Evolutionary conservation across 1,284 basidiomycete species (phyloP).

Genomic region (Meripilus lineatus): DNA sequence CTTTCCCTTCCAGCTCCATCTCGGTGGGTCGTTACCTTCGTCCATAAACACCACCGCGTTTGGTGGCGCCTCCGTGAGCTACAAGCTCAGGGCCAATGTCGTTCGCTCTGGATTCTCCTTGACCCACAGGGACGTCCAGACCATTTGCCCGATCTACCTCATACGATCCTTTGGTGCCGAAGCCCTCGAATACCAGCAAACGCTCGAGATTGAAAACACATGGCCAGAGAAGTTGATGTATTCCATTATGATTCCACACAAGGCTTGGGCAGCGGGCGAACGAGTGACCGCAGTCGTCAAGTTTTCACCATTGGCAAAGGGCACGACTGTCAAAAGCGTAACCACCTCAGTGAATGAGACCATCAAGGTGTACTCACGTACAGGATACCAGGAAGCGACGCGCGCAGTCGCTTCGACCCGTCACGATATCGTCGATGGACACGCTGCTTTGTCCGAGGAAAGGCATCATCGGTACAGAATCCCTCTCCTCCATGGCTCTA

Average conservation of each 20-base stretch:
- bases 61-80: slow-evolving; percentile 66
- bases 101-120: slow-evolving; percentile 66
- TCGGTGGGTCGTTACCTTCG: slow-evolving; percentile 82
- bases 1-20: slow-evolving; percentile 83
- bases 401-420: slow-evolving; percentile 59
- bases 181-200: slow-evolving; percentile 92
- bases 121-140: slow-evolving; percentile 57
- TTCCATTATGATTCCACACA: slow-evolving; percentile 80
- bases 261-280: slow-evolving; percentile 90
- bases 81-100: slow-evolving; percentile 84
- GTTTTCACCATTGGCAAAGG: slow-evolving; percentile 84
- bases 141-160: slow-evolving; percentile 58
- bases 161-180: slow-evolving; percentile 74
- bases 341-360: slow-evolving; percentile 74
- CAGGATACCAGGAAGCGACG: slow-evolving; percentile 56
- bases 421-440: slow-evolving; percentile 69
- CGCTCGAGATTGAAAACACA: slow-evolving; percentile 90
- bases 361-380: slow-evolving; percentile 57
- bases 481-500: slow-evolving; percentile 17
- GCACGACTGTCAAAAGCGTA: slow-evolving; percentile 68
- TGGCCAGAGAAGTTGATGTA: slow-evolving; percentile 97
- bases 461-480: slow-evolving; percentile 29
- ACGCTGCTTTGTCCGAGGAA: slow-evolving; percentile 44
- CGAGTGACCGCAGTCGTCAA: slow-evolving; percentile 78
- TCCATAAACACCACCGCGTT: slow-evolving; percentile 55